Base-by-base conservation (phyloP, 192 early-diverging fungal species). In the Coemansia sp. region DNA sequence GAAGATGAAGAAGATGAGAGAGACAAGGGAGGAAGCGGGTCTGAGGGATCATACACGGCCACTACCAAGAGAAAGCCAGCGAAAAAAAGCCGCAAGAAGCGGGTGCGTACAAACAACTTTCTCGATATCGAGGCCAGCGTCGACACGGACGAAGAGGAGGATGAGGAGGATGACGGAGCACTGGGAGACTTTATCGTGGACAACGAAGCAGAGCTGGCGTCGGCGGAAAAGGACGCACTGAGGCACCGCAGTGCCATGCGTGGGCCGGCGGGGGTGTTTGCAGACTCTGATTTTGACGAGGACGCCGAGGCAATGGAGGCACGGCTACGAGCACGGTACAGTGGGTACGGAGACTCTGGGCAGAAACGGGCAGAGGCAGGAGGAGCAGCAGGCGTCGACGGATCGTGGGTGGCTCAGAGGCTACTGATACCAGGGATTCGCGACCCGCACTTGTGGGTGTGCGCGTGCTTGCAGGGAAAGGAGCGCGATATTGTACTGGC, bases 361-460 rank as follows among this genome's bases (percentile, higher is more conserved):
- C n/a, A n/a, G n/a, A 64, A 65, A 34, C 67, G 55, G 17, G 62
- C 64, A 50, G 73, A 70, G 58, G 80, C 63, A 36, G 84, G n/a
- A 41, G 62, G 3, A 52, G 56, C 72, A 32, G 69, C 83, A n/a
- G 81, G 85, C 52, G 79, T 86, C 41, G 84, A 71, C 34, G 33
- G 60, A 1, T 72, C 72, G 7, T 81, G 78, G 73, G 65, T 90
- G 38, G 92, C 93, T 14, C 90, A 91, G 60, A 70, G 85, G 38
- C 72, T 95, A 58, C 84, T 95, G 17, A 82, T 95, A 55, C 93
- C 95, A 0, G 87, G 87, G 35, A 89, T 94, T 35, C 80, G 87
- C 48, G 91, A 95, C 65, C 95, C 97, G 48, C 90, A 91, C 58
- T 72, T 98, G 54, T 99, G 94, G 93, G 85, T 95, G 71, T 84